Evolutionary conservation across 805 yeast genomes (phyloP).

Genomic region (Tetrapisispora namnaoensis): DNA sequence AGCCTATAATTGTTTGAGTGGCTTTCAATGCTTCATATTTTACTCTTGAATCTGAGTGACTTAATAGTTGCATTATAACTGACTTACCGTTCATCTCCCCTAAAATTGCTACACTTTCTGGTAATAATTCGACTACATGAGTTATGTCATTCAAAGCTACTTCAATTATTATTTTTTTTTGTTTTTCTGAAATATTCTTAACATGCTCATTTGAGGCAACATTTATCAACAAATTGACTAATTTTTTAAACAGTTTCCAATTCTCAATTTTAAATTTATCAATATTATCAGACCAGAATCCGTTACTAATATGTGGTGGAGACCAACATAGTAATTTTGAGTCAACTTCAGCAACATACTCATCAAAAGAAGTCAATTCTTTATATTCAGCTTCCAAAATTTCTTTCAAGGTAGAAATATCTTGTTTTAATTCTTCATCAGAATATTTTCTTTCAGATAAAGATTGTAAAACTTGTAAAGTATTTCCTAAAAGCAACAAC

Average conservation of each 20-base stretch:
- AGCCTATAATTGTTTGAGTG: slow-evolving; percentile 87
- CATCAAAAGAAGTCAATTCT: slow-evolving; percentile 84
- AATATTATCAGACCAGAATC: slow-evolving; percentile 84
- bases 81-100: slow-evolving; percentile 56
- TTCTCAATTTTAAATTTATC: slow-evolving; percentile 65
- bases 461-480: slow-evolving; percentile 55
- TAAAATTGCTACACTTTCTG: slow-evolving; percentile 49
- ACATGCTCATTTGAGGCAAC: slow-evolving; percentile 23
- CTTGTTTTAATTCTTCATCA: slow-evolving; percentile 79
- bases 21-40: slow-evolving; percentile 93
- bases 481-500: slow-evolving; percentile 62
- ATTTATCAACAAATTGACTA: slow-evolving; percentile 42
- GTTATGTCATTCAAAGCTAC: slow-evolving; percentile 62
- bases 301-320: slow-evolving; percentile 82
- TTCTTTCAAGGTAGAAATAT: slow-evolving; percentile 48
- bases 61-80: slow-evolving; percentile 76
- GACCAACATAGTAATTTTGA: slow-evolving; percentile 75
- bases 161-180: slow-evolving; percentile 36
- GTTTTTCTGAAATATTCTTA: slow-evolving; percentile 27
- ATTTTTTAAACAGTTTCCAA: slow-evolving; percentile 59
- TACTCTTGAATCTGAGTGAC: slow-evolving; percentile 71
- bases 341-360: slow-evolving; percentile 74
- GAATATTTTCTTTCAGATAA: slow-evolving; percentile 86
- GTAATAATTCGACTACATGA: slow-evolving; percentile 48
- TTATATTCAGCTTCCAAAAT: slow-evolving; percentile 64